Base-by-base conservation (phyloP, 495 filamentous ascomycete genomes). In the Choiromyces venosus region DNA sequence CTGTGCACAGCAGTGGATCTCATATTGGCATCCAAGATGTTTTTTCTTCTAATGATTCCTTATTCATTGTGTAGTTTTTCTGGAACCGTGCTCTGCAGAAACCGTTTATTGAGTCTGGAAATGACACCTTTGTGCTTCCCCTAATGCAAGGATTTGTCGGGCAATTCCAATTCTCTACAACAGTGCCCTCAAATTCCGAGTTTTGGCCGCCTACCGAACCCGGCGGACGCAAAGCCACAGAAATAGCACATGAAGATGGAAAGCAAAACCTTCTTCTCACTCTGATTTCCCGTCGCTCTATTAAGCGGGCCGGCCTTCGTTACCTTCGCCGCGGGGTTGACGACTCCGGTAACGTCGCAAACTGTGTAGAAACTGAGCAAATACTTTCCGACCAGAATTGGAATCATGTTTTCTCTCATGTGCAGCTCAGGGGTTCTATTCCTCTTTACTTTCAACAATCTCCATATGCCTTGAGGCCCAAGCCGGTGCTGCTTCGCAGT, bases 71-170 rank as follows among this genome's bases (percentile, higher is more conserved):
- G 4, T 72, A 91, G 89, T 97, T 88, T 82, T 97, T 97, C 77
- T 99, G 94, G 94, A 99, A 99, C 78, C 85, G 84, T 33, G 84
- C 93, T 82, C 84, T 97, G 16, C 86, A 91, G 44, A 81, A 86
- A 65, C 89, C 89, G 4, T 94, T 99, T 72, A 89, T 92, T 68
- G 86, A 91, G 18, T 85, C 86, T 42, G 89, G 90, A 1, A 83
- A 89, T n/a, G 84, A 87, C 70, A 84, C 83, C 2, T 87, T 95
- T 75, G 86, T 92, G 12, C 80, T 99, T 68, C 95, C 95, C 0
- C 77, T 99, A 14, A 91, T 97, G 83, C 94, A 97, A 84, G 95
- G 95, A 7, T 99, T 97, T 78, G 91, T 99, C 33, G 93, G 94
- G 3, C 95, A 99, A 82, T 84, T 88, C 78, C 86, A 89, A 25